These are phyloP conservation scores for Fraxinus sp. DNA, from an alignment of 305 asterid species.

Conservation along the genomic window DNA sequence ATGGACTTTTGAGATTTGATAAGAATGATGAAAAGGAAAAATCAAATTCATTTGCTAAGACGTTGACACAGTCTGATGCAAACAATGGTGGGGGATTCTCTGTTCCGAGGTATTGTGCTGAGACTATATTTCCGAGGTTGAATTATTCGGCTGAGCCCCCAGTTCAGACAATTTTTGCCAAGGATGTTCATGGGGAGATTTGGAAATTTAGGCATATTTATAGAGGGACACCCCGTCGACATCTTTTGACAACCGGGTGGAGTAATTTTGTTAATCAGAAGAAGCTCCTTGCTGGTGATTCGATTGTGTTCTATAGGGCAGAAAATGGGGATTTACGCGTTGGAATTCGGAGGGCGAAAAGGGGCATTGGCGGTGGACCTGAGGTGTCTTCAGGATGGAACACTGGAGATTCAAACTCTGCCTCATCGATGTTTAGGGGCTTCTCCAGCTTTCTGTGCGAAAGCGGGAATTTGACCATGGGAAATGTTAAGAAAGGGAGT, in stretches of 20 bases:
- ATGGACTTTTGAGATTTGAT: conserved; percentile 34
- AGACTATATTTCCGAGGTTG: conserved; percentile 77
- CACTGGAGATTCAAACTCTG: conserved; percentile 36
- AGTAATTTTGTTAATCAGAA: conserved; percentile 84
- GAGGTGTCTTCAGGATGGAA: conserved; percentile 64
- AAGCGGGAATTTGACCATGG: conserved; percentile 35
- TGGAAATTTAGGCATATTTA: conserved; percentile 87
- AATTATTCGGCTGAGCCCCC: conserved; percentile 89
- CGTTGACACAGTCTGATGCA: conserved; percentile 87
- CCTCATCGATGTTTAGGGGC: conserved; percentile 35
- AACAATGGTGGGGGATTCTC: conserved; percentile 96
- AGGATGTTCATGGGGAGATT: conserved; percentile 77
- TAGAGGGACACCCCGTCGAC: conserved; percentile 89
- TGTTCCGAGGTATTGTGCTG: conserved; percentile 86
- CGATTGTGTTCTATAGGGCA: conserved; percentile 70
- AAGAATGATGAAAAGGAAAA: conserved; percentile 53
- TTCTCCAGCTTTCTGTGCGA: conserved; percentile 49
- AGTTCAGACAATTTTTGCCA: conserved; percentile 71
- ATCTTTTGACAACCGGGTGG: conserved; percentile 86
- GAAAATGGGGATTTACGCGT: conserved; percentile 80
- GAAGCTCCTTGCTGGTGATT: conserved; percentile 89
- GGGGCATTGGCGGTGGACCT: conserved; percentile 49
- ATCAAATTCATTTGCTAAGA: conserved; percentile 75
- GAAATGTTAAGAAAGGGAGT: conserved; percentile 36
- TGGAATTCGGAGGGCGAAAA: conserved; percentile 77